Evolutionary conservation across 2,329 filamentous ascomycete species (phyloP), one percentile per base, ranked within the genome.

Genomic region (Colletotrichum cuscutae): DNA sequence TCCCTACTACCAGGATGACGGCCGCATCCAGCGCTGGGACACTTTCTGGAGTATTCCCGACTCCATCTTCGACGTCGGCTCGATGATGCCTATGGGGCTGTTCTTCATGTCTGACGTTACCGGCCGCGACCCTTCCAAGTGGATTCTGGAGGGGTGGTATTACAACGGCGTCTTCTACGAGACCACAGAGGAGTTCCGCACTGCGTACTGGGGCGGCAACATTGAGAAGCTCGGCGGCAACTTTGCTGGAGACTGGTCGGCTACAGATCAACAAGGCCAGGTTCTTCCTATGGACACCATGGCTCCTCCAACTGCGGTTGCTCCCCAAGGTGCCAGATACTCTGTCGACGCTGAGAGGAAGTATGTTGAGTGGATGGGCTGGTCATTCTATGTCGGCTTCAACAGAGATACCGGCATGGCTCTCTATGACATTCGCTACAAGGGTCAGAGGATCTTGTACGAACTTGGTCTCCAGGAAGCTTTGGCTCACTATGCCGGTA

Each of bases 401-500:
- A 83, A 81, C 1, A 80, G 83, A 9, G 87, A 88, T 69, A 82
- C 82, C 0, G 89, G 88, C 0, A 80, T 90, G 56, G 75, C 82
- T 0, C 79, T 90, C 0, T 86, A 85, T 76, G 84, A 90, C 71
- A 85, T 91, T 57, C 80, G 82, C 22, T 89, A 86, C 81, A 87
- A 89, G 75, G 87, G 86, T n/a, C 82, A 89, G 71, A 81, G 87
- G 7, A 78, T 91, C 7, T 79, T 90, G 12, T 90, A 90, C 69
- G 88, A 90, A 75, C 80, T 91, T 1, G 84, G 85, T 3, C 79
- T 90, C 0, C 86, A 90, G 76, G 88, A 90, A 77, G 88, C 88
- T 0, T 78, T 89, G 24, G 90, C 93, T 0, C 91, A 91, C 0
- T 94, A 94, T 74, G 91, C 85, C 2, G 92, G 65, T 62, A 42